Evolutionary conservation across 768 basidiomycete genomes (phyloP), one percentile per base, ranked within the genome.

Genomic region (Boletus bicolor): DNA sequence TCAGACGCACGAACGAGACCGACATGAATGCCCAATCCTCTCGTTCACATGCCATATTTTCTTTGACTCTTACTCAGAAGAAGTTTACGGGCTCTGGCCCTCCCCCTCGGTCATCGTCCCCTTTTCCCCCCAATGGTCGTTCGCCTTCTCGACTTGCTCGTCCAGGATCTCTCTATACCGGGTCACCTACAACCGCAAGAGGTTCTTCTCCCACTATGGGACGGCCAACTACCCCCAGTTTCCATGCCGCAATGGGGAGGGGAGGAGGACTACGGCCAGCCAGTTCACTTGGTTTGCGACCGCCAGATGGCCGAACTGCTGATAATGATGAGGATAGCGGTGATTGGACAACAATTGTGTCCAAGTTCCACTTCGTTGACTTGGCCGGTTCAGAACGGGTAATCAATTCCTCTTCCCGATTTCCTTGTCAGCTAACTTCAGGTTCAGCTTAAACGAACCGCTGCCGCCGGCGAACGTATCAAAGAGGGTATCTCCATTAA

Each of bases 401-500:
- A 71, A 69, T 75, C 28, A 42, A 53, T 48, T 56, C 12, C 10
- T 59, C 42, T 56, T 57, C 32, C 7, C n/a, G 49, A 45, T 39
- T 19, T 50, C 24, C 32, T 45, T 51, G 41, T 51, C 26, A 52
- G 57, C 66, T 68, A 56, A 66, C 50, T 53, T 56, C 28, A 53
- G 59, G 62, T 61, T 41, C 64, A 93, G 90, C 79, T 99, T 45
- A 99, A 99, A 73, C 86, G 97, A 42, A 99, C 97, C 9, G 91
- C 94, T 1, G 97, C 96, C 5, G 87, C 86, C 9, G 97, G 97
- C 5, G 96, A 98, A 59, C 89, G 96, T 53, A 92, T 96, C 72
- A 98, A 93, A 71, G 97, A 98, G 75, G 96, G 96, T n/a, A 97
- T 97, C 51, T 93, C 93, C 30, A 98, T 98, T 76, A 99, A 99